Percentiles rank a stretch among this genome's conserved stretches.
Evolutionary conservation across 257 asterid genomes (phyloP).

Genomic region (Cynanchum wilfordii): DNA sequence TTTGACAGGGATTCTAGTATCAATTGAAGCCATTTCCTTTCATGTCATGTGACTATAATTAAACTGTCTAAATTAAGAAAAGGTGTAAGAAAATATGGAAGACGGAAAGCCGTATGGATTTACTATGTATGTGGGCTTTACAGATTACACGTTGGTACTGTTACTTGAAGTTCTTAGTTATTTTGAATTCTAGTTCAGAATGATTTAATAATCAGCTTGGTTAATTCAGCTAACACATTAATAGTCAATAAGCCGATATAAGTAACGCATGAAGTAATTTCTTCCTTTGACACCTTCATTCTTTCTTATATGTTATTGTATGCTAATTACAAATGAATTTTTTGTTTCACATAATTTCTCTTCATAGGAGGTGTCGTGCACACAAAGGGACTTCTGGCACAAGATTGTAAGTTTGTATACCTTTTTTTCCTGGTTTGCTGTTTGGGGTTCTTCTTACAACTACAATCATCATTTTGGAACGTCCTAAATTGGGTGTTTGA

Average conservation of each 20-base stretch:
- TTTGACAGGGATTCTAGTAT: not conserved
- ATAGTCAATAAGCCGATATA: not conserved
- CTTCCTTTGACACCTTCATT: not conserved
- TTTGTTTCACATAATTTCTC: not conserved
- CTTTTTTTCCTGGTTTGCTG: not conserved
- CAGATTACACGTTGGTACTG: no score
- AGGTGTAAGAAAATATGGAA: not conserved
- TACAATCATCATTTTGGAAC: not conserved
- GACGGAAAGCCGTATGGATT: not conserved
- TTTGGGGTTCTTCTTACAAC: not conserved
- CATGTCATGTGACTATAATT: not conserved
- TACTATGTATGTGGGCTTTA: not conserved
- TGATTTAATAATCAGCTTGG: not conserved
- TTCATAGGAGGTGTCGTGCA: constrained; percentile 85
- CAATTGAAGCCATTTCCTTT: not conserved
- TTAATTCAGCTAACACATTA: not conserved
- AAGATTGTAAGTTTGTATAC: constrained; percentile 49
- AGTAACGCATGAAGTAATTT: not conserved
- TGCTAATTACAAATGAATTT: not conserved
- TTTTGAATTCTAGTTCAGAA: not conserved
- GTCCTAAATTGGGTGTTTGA: not conserved
- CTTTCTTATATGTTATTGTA: not conserved
- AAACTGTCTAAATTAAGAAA: not conserved
- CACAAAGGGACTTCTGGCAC: constrained; percentile 90
- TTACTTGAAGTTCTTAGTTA: not conserved